Percentiles rank a stretch among this genome's conserved stretches.
These are phyloP conservation scores for Penicillium verhagenii DNA, from an alignment of 495 filamentous ascomycete genomes.

Conservation along the genomic window DNA sequence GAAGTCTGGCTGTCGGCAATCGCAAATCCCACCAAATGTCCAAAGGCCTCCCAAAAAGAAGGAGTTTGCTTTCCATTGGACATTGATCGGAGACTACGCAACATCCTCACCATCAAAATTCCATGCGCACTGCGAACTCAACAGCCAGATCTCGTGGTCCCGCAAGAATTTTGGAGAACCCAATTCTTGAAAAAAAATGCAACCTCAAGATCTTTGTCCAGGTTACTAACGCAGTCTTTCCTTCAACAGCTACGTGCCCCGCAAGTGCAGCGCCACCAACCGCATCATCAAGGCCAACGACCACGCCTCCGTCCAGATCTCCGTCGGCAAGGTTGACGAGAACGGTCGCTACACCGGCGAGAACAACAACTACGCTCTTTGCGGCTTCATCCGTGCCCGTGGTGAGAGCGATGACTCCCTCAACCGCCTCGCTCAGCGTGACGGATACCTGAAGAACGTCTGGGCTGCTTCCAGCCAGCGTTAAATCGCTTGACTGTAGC, in stretches of 20 bases:
- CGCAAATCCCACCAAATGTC: slow-evolving; percentile 12
- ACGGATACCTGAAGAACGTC: slow-evolving; percentile 94
- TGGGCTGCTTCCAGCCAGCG: slow-evolving; percentile 76
- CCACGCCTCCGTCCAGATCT: slow-evolving; percentile 88
- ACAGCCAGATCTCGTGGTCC: slow-evolving; percentile 7
- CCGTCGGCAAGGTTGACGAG: slow-evolving; percentile 91
- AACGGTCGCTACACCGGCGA: slow-evolving; percentile 95
- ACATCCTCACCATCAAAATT: not conserved
- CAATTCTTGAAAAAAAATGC: slow-evolving; percentile 6
- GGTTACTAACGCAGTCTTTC: slow-evolving; percentile 21
- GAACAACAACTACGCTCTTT: slow-evolving; percentile 95
- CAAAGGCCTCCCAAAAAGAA: slow-evolving; percentile 6
- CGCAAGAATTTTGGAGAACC: not conserved
- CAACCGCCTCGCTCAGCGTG: slow-evolving; percentile 92
- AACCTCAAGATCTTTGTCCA: not conserved
- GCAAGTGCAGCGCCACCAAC: slow-evolving; percentile 95
- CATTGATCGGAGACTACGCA: not conserved
- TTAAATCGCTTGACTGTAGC: slow-evolving; percentile 44
- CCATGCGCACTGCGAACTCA: not conserved
- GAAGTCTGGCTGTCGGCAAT: slow-evolving; percentile 21
- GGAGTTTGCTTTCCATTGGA: not conserved
- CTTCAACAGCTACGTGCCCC: slow-evolving; percentile 83
- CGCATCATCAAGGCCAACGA: slow-evolving; percentile 99
- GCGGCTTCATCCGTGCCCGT: slow-evolving; percentile 96
- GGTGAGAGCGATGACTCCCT: slow-evolving; percentile 96